Evolutionary conservation across 2,329 filamentous ascomycete genomes (phyloP).

Genomic region (Botrytis pseudocinerea): DNA sequence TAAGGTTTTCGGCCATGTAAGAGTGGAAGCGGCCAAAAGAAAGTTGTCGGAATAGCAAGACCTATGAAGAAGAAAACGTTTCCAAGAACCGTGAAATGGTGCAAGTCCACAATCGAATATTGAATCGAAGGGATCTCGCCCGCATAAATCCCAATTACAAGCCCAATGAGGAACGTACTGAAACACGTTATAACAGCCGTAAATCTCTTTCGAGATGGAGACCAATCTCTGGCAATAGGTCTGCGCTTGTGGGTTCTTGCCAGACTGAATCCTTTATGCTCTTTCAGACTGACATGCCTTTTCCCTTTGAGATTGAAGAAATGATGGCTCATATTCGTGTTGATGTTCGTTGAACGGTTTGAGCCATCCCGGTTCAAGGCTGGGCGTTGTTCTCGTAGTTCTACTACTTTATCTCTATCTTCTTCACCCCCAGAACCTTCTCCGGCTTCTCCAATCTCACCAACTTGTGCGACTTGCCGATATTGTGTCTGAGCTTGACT

Average conservation of each 20-base stretch:
- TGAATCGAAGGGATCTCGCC: slow-evolving; percentile 78
- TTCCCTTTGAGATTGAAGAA: slow-evolving; percentile 48
- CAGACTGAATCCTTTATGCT: slow-evolving; percentile 51
- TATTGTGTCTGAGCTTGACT: slow-evolving; percentile 30
- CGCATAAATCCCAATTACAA: slow-evolving; percentile 73
- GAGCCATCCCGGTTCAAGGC: slow-evolving; percentile 14
- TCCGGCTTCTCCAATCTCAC: not conserved
- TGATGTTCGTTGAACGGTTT: slow-evolving; percentile 23
- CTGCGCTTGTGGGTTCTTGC: slow-evolving; percentile 58
- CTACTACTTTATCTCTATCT: slow-evolving; percentile 14
- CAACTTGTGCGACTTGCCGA: slow-evolving; percentile 18
- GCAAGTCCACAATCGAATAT: slow-evolving; percentile 70
- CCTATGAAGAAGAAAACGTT: slow-evolving; percentile 74
- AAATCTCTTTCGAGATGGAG: slow-evolving; percentile 64
- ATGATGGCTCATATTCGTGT: slow-evolving; percentile 27
- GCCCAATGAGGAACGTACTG: slow-evolving; percentile 70
- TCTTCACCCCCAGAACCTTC: not conserved
- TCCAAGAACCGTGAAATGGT: slow-evolving; percentile 67
- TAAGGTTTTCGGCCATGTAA: slow-evolving; percentile 78
- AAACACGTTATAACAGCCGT: slow-evolving; percentile 69
- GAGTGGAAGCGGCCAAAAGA: slow-evolving; percentile 73
- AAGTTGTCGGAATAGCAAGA: slow-evolving; percentile 66
- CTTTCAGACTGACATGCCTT: slow-evolving; percentile 56
- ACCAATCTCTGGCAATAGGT: slow-evolving; percentile 73
- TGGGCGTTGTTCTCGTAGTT: slow-evolving; percentile 6